Percentiles rank a stretch among this genome's conserved stretches.
These are phyloP conservation scores for Proliferodiscus dingleyae DNA, from an alignment of 2,329 filamentous ascomycete species.

Conservation along the genomic window DNA sequence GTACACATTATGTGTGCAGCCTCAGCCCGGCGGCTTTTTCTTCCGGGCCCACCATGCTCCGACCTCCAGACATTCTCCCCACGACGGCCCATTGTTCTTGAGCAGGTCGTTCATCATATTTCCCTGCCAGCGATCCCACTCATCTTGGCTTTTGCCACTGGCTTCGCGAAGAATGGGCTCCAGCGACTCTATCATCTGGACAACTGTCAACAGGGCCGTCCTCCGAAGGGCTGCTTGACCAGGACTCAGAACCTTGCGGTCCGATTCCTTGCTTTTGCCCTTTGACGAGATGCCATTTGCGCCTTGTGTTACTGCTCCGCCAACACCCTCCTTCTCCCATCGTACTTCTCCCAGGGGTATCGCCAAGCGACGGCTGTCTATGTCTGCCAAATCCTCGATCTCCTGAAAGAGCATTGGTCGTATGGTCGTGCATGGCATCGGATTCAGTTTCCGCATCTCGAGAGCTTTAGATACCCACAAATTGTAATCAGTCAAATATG, in stretches of 20 bases:
- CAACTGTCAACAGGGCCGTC: conserved; percentile 75
- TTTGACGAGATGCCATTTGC: conserved; percentile 44
- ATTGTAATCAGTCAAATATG: conserved; percentile 79
- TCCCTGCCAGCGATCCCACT: conserved; percentile 87
- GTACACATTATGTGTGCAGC: not conserved
- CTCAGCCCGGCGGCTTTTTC: conserved; percentile 49
- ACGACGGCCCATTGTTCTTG: conserved; percentile 70
- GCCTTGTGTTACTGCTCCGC: conserved; percentile 55
- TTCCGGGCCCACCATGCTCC: conserved; percentile 91
- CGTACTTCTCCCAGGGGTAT: conserved; percentile 79
- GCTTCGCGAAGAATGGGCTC: conserved; percentile 78
- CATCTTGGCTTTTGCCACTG: conserved; percentile 81
- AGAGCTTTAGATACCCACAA: conserved; percentile 73
- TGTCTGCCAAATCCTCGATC: conserved; percentile 62
- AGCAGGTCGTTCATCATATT: conserved; percentile 83
- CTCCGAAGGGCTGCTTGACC: conserved; percentile 70
- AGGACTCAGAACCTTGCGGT: conserved; percentile 33
- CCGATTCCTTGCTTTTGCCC: conserved; percentile 27
- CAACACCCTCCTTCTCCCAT: conserved; percentile 77
- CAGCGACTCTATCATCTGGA: conserved; percentile 79
- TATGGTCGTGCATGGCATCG: conserved; percentile 74
- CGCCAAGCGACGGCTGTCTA: conserved; percentile 73
- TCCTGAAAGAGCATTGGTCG: conserved; percentile 78
- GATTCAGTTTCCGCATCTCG: conserved; percentile 62
- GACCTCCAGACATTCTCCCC: conserved; percentile 80